Percentiles rank a stretch among this genome's conserved stretches.
Evolutionary conservation across 257 asterid species (phyloP).

Genomic region (Solanum bukasovii): DNA sequence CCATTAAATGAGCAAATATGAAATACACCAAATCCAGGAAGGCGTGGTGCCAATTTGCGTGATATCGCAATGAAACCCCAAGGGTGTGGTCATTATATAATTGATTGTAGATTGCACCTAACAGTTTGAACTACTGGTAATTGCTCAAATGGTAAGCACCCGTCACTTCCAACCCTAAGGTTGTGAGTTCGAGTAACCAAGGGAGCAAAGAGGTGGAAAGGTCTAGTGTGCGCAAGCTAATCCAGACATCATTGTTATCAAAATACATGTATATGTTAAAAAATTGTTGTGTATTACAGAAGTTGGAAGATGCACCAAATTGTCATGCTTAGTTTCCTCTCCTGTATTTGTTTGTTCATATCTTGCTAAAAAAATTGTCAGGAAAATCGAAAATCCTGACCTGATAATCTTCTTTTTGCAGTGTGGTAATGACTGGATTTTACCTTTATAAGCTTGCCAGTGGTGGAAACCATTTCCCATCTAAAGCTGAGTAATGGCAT

Average conservation of each 20-base stretch:
- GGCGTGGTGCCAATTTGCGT: background rate
- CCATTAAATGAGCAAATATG: background rate
- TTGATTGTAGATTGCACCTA: background rate
- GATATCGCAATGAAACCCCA: background rate
- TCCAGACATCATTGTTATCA: background rate
- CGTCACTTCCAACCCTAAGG: background rate
- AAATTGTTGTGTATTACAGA: background rate
- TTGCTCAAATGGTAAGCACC: background rate
- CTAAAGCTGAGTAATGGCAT: constrained; percentile 43
- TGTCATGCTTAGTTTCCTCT: background rate
- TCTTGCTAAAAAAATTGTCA: background rate
- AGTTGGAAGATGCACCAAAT: background rate
- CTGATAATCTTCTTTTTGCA: constrained; percentile 23
- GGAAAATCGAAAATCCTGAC: background rate
- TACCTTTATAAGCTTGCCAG: constrained; percentile 67
- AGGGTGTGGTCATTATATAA: background rate
- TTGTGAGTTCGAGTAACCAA: background rate
- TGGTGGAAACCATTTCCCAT: constrained; percentile 73
- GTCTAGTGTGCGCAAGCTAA: background rate
- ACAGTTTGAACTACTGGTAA: background rate
- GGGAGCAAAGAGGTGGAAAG: background rate
- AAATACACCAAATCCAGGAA: background rate
- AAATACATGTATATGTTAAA: background rate
- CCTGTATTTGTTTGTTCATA: background rate
- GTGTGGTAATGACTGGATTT: constrained; percentile 64